A percentile compares a stretch with the other conserved stretches of the same genome.
Evolutionary conservation across 345 rosid species (phyloP).

Genomic region (Citropsis articulata): DNA sequence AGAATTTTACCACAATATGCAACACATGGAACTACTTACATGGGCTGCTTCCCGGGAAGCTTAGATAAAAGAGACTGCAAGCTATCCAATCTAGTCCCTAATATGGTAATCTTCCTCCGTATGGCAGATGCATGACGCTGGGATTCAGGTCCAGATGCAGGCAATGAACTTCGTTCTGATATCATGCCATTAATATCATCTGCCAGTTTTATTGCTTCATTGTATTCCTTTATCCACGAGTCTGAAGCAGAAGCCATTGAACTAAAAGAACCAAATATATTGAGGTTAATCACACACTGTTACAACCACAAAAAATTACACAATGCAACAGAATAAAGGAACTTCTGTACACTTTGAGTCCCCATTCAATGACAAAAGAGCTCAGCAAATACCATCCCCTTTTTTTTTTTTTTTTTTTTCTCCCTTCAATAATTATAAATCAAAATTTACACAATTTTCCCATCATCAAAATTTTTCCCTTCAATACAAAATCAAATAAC

Average conservation of each 20-base stretch:
- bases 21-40: conserved; percentile 37
- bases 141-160: conserved; percentile 71
- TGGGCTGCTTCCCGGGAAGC: conserved; percentile 69
- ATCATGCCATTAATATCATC: conserved; percentile 89
- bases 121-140: conserved; percentile 86
- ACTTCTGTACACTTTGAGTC: background rate
- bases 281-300: conserved; percentile 1
- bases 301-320: background rate
- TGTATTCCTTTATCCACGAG: conserved; percentile 80
- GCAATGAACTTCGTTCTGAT: conserved; percentile 52
- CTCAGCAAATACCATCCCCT: background rate
- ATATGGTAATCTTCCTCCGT: conserved; percentile 84
- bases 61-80: conserved; percentile 66
- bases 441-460: background rate
- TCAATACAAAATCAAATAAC: background rate
- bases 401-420: background rate
- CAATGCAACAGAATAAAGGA: background rate
- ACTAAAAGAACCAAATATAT: conserved; percentile 19
- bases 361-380: background rate
- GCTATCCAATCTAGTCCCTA: conserved; percentile 79
- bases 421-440: background rate
- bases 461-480: background rate
- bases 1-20: background rate
- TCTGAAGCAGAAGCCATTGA: conserved; percentile 75
- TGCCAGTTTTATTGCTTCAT: conserved; percentile 67